Percentiles rank a stretch among this genome's conserved stretches.
Conservation (phyloP, 2,329 filamentous ascomycete species). For the Phyllosticta paracitricarpa region DNA sequence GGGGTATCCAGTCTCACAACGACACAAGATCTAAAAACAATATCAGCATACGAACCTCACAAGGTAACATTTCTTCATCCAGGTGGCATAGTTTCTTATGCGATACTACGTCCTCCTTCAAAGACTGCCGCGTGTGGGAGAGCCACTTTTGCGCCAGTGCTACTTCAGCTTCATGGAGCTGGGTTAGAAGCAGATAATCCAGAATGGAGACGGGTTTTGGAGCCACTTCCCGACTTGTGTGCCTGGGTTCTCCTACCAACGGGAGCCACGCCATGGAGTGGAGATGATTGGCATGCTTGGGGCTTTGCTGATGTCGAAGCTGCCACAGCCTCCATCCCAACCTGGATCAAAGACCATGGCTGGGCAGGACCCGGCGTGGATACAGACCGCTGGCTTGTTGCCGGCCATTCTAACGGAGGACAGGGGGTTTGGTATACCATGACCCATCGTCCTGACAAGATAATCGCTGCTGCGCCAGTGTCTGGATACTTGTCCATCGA, state of each 20-base stretch:
- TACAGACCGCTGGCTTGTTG: constrained; percentile 40
- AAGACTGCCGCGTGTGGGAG: constrained; percentile 24
- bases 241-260: constrained; percentile 48
- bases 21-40: constrained; percentile 7
- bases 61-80: constrained; percentile 47
- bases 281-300: constrained; percentile 54
- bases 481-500: constrained; percentile 51
- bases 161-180: constrained; percentile 47
- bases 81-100: constrained; percentile 45
- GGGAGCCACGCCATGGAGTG: constrained; percentile 49
- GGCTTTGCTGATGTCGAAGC: constrained; percentile 47
- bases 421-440: constrained; percentile 49
- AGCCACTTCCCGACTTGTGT: constrained; percentile 41
- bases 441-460: constrained; percentile 46
- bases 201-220: constrained; percentile 37
- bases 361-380: constrained; percentile 42
- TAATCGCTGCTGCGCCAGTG: constrained; percentile 46
- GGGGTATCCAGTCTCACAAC: constrained; percentile 12
- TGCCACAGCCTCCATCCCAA: constrained; percentile 38
- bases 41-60: constrained; percentile 33
- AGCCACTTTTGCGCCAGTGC: constrained; percentile 32
- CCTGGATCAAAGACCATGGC: constrained; percentile 38
- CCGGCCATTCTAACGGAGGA: constrained; percentile 51
- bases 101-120: constrained; percentile 46
- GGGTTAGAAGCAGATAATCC: constrained; percentile 44